Base-by-base conservation (phyloP, 1,284 basidiomycete genomes). In the Ganoderma sinense region DNA sequence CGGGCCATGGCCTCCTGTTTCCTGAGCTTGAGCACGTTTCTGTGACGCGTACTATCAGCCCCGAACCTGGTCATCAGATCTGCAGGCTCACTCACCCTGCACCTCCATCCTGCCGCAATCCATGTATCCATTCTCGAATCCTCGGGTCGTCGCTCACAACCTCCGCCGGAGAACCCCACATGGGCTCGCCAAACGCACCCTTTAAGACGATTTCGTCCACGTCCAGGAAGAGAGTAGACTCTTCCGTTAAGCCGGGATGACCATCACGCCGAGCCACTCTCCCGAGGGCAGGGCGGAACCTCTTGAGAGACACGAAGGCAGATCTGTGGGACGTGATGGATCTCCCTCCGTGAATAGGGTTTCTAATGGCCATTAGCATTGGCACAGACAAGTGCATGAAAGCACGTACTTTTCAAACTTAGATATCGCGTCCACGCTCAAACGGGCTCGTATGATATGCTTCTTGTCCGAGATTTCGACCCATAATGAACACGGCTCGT, bases 61-160 rank as follows among this genome's bases (percentile, higher is more conserved):
- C 16, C 1, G 18, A 20, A 11, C 10, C 23, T 18, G 10, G 23
- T 14, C 31, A 39, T 26, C 3, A 18, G 3, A 59, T 4, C 0
- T 31, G 6, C 4, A 56, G 2, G 29, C 14, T 16, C 2, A 71
- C 75, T 77, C 76, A 88, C 88, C 88, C 89, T 73, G 82, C 86
- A 64, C 88, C 88, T 33, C 88, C 89, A 58, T 83, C 82, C 65
- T 84, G 75, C 66, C 82, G 83, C 64, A 91, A 77, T 14, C 86
- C 89, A 14, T 83, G 74, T 20, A 83, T 77, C 89, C 90, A 91
- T 62, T 79, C 78, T 18, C 74, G 74, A 8, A 91, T 74, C 31
- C 82, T 81, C 4, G 72, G 59, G 63, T 87, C 75, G 2, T 70
- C 31, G 16, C 16, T 76, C 41, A 84, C 82, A 2, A 90, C 72